phyloP scores from a whole-genome alignment of 2,329 filamentous ascomycete genomes.

The Diaporthe caulivora region DNA sequence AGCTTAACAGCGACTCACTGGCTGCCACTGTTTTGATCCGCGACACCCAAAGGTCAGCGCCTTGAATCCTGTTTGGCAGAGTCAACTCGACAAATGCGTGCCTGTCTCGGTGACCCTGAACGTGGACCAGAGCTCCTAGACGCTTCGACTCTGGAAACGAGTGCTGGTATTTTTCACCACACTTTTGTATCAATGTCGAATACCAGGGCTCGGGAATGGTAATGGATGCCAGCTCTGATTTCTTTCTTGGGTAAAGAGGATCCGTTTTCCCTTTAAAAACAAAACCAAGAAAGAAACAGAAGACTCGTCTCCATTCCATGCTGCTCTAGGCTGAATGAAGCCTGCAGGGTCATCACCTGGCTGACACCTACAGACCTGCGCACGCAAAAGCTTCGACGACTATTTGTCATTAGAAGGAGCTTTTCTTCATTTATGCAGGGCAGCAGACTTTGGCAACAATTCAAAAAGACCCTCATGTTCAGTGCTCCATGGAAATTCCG shows the following conservation, averaged over 20 bases:
- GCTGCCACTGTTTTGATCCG: background rate
- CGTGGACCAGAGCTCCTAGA: too few species aligned
- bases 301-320: too few species aligned
- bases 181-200: background rate
- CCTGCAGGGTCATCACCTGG: background rate
- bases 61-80: too few species aligned
- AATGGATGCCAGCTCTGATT: too few species aligned
- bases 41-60: background rate
- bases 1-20: background rate
- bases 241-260: background rate
- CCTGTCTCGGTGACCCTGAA: too few species aligned
- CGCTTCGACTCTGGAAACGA: too few species aligned
- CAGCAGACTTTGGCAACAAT: background rate
- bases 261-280: too few species aligned
- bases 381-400: background rate
- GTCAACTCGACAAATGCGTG: background rate
- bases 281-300: too few species aligned
- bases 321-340: background rate
- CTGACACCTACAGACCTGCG: background rate
- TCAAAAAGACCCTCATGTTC: slow-evolving; percentile 2
- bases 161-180: too few species aligned
- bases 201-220: too few species aligned
- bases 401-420: background rate
- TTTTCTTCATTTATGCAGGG: background rate
- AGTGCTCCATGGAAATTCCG: too few species aligned